A percentile compares a stretch with the other conserved stretches of the same genome.
Evolutionary conservation across 495 filamentous ascomycete species (phyloP).

Genomic region (Cercophora scortea): DNA sequence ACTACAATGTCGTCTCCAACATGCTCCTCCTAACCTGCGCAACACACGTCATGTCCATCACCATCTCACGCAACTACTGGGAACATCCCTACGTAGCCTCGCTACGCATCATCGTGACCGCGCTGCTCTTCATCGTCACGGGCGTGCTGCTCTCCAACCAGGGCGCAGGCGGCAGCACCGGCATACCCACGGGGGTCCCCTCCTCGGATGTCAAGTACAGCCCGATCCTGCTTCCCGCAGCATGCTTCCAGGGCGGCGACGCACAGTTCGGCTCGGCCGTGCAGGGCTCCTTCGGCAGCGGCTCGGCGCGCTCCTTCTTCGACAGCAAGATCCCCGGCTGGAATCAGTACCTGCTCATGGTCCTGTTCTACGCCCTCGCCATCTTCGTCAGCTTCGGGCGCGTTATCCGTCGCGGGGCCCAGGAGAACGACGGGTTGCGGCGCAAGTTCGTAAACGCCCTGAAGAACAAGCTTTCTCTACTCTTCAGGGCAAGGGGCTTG

Average conservation of each 20-base stretch:
- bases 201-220: constrained; percentile 8
- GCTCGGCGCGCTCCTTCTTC: not conserved
- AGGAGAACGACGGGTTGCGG: constrained; percentile 9
- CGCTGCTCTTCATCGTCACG: constrained; percentile 17
- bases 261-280: constrained; percentile 2
- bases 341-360: constrained; percentile 19
- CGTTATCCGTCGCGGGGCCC: constrained; percentile 14
- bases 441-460: not conserved
- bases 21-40: constrained; percentile 31
- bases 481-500: not conserved
- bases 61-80: constrained; percentile 27
- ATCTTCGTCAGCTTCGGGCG: constrained; percentile 16
- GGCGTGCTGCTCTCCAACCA: constrained; percentile 25
- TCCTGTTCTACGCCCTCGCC: constrained; percentile 19
- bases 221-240: constrained; percentile 19
- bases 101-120: constrained; percentile 17
- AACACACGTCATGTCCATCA: constrained; percentile 29
- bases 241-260: constrained; percentile 18
- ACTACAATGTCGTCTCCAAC: constrained; percentile 33
- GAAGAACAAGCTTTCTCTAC: not conserved
- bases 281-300: constrained; percentile 1
- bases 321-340: constrained; percentile 17
- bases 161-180: constrained; percentile 1
- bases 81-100: constrained; percentile 16
- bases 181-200: constrained; percentile 20